A percentile compares a stretch with the other conserved stretches of the same genome.
phyloP scores from a whole-genome alignment of 2,329 filamentous ascomycete genomes.

The Mariannaea sp. region DNA sequence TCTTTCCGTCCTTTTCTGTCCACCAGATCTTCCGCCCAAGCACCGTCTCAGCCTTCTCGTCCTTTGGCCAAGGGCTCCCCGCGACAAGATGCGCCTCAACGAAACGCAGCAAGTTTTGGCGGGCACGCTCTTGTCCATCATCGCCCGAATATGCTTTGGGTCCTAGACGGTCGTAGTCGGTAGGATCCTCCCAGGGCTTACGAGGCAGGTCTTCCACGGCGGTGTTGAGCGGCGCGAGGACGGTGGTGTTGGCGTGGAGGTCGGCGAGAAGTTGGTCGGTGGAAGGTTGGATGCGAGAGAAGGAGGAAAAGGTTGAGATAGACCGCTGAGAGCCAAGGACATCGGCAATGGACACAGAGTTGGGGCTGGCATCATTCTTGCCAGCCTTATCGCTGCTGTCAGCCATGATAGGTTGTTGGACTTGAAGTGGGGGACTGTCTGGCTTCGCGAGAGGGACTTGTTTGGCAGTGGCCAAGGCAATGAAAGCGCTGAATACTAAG shows the following conservation, averaged over 20 bases:
- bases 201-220: constrained; percentile 77
- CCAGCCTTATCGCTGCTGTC: constrained; percentile 24
- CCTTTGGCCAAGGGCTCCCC: constrained; percentile 74
- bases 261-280: constrained; percentile 72
- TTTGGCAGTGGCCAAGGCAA: constrained; percentile 20
- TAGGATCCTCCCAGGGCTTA: constrained; percentile 84
- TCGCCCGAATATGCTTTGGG: constrained; percentile 75
- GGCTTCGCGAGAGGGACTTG: constrained; percentile 22
- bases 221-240: constrained; percentile 85
- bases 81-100: constrained; percentile 85
- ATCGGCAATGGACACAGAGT: constrained; percentile 75
- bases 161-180: constrained; percentile 72
- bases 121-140: constrained; percentile 76
- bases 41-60: constrained; percentile 67
- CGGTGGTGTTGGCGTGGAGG: constrained; percentile 71
- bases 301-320: constrained; percentile 83
- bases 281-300: constrained; percentile 75
- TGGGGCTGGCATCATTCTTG: constrained; percentile 24
- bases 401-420: constrained; percentile 38
- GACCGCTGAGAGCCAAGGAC: constrained; percentile 78
- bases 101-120: constrained; percentile 76
- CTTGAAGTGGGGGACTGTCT: constrained; percentile 24
- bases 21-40: constrained; percentile 76
- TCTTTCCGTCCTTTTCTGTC: constrained; percentile 70
- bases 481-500: constrained; percentile 19